Evolutionary conservation across 306 rosid species (phyloP), one percentile per base, ranked within the genome.

Genomic region (Malus domestica): DNA sequence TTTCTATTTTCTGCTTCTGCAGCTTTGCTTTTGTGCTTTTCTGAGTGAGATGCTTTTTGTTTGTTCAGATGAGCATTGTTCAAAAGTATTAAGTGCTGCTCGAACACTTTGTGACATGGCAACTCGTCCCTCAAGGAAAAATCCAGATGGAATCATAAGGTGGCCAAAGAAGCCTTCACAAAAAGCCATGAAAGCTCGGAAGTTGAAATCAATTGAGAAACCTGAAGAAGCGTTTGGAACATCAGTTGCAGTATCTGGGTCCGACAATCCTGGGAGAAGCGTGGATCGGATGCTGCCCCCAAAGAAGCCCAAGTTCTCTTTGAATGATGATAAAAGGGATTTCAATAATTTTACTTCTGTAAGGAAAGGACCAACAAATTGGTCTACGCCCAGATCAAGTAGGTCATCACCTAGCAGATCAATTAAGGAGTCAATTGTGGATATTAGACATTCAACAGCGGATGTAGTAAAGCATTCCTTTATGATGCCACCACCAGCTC

Each of bases 361-460:
- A 20, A 86, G 85, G 79, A 89, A 83, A 79, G 92, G 87, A 62
- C 74, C 84, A 45, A 4, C 77, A 63, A 82, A 80, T 66, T 92
- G 99, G 98, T 80, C 96, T 4, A 80, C 91, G n/a, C 89, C 93
- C 27, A 87, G 89, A 72, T 89, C 98, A 82, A 91, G 97, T 80
- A 87, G 98, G 87, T 86, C 97, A 38, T 83, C 87, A 2, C 91
- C 90, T 8, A 70, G 83, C 71, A 92, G 87, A 81, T 84, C 89
- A 51, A 60, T 71, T 72, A 90, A 85, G 80, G 93, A 86, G 78
- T 59, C 86, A 0, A n/a, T 80, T 77, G 77, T 76, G 49, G 93
- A 88, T 71, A 72, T 65, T 65, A 92, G 82, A 49, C 89, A 87
- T 71, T 79, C 91, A 25, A 86, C 80, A 61, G 68, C 75, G 13